A percentile compares a stretch with the other conserved stretches of the same genome.
Evolutionary conservation across 257 asterid species (phyloP).

Genomic region (Fraxinus excelsior): DNA sequence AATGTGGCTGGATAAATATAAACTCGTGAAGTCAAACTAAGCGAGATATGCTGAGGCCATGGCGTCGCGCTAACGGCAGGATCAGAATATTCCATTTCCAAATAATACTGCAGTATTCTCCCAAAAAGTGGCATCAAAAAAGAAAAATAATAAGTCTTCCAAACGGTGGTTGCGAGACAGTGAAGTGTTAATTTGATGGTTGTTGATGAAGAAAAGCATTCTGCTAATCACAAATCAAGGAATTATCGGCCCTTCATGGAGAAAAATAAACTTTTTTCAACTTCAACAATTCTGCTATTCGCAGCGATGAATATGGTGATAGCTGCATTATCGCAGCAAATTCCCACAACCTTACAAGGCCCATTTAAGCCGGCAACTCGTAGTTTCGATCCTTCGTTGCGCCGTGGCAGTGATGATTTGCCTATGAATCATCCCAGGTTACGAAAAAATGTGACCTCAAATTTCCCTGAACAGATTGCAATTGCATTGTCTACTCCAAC

Average conservation of each 20-base stretch:
- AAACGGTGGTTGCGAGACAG: background rate
- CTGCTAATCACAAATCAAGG: background rate
- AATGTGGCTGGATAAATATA: too few species aligned
- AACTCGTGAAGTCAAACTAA: background rate
- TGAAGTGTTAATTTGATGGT: background rate
- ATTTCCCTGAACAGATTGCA: conserved; percentile 78
- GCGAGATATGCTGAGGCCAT: background rate
- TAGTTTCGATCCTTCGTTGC: conserved; percentile 57
- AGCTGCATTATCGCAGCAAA: conserved; percentile 26
- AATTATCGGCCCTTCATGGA: conserved; percentile 30
- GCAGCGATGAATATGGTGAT: background rate
- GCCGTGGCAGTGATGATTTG: conserved; percentile 79
- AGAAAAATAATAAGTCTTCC: background rate
- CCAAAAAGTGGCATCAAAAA: background rate
- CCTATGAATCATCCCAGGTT: conserved; percentile 77
- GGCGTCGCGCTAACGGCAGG: background rate
- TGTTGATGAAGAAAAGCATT: background rate
- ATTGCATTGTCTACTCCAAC: conserved; percentile 64
- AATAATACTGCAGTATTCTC: background rate
- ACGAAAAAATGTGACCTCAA: conserved; percentile 47
- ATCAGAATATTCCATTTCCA: background rate
- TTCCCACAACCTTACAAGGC: conserved; percentile 76
- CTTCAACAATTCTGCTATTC: conserved; percentile 1
- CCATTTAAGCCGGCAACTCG: conserved; percentile 71
- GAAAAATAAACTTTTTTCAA: background rate